Evolutionary conservation across 805 yeast genomes (phyloP).

Genomic region (Tetrapisispora nanseiensis): DNA sequence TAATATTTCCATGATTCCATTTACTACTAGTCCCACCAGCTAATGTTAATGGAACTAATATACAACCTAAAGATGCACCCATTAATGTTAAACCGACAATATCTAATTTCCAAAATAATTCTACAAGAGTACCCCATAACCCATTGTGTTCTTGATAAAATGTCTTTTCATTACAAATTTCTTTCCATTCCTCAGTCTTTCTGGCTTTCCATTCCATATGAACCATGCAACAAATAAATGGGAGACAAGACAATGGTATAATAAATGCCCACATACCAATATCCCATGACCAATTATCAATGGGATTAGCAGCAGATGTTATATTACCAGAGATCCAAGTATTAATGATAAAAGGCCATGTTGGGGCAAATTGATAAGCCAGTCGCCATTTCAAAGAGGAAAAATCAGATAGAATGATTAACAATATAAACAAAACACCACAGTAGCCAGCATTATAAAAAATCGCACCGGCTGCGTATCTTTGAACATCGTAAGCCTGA

Average conservation of each 20-base stretch:
- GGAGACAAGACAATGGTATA: conserved; percentile 56
- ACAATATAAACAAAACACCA: conserved; percentile 48
- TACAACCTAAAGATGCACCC: conserved; percentile 48
- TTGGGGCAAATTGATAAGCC: conserved; percentile 52
- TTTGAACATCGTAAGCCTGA: conserved; percentile 43
- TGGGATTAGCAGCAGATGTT: conserved; percentile 29
- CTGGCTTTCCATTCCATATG: conserved; percentile 50
- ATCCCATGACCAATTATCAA: conserved; percentile 55
- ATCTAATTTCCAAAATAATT: conserved; percentile 56
- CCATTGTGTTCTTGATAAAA: conserved; percentile 31
- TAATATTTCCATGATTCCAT: conserved; percentile 54
- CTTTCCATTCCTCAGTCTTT: conserved; percentile 42
- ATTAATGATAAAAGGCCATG: conserved; percentile 64
- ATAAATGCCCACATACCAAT: conserved; percentile 76
- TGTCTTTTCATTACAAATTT: conserved; percentile 33
- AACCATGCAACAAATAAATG: conserved; percentile 41
- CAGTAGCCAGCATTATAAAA: conserved; percentile 45
- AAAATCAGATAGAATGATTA: conserved; percentile 54
- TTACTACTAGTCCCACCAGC: conserved; percentile 52
- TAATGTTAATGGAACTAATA: conserved; percentile 63
- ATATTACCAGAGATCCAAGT: conserved; percentile 70
- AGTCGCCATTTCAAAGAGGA: conserved; percentile 66
- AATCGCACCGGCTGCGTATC: conserved; percentile 50
- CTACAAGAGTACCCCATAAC: conserved; percentile 22
- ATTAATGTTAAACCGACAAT: conserved; percentile 50